phyloP scores from a whole-genome alignment of 306 rosid species.

The Lathyrus oleraceus region DNA sequence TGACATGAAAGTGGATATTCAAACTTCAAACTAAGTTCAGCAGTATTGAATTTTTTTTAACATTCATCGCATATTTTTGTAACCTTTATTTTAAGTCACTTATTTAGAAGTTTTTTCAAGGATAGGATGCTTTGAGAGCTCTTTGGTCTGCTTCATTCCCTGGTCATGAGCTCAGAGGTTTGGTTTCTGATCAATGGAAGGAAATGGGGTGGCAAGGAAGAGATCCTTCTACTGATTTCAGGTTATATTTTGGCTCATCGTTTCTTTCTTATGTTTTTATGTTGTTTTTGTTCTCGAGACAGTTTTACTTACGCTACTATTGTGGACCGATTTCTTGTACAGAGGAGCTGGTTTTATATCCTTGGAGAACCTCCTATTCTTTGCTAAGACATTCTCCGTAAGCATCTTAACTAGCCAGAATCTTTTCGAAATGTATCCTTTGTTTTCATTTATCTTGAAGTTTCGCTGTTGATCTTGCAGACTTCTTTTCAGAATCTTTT shows the following conservation, averaged over 20 bases:
- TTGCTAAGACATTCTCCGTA: constrained; percentile 78
- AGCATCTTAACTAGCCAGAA: constrained; percentile 34
- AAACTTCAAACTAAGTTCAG: not conserved
- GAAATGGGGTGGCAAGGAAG: constrained; percentile 99
- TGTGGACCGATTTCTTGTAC: constrained; percentile 35
- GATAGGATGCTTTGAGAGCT: constrained; percentile 82
- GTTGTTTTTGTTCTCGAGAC: not conserved
- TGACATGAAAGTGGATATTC: not conserved
- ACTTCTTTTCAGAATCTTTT: constrained; percentile 65
- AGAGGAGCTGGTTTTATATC: constrained; percentile 95
- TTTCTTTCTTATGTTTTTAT: constrained; percentile 3
- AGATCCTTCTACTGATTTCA: constrained; percentile 95
- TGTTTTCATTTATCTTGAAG: not conserved
- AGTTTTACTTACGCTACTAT: constrained; percentile 17
- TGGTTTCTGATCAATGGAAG: constrained; percentile 95
- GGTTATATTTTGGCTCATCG: constrained; percentile 48
- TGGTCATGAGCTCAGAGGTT: constrained; percentile 66
- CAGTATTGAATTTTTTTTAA: not conserved
- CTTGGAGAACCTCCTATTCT: constrained; percentile 88
- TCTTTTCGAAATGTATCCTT: not conserved
- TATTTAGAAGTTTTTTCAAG: constrained; percentile 33
- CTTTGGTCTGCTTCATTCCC: constrained; percentile 82
- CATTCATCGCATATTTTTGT: not conserved
- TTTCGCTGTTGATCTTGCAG: constrained; percentile 40
- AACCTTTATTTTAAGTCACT: constrained; percentile 29